Conservation (phyloP, 139 green algal species). For the Chlamydomonas sp. region DNA sequence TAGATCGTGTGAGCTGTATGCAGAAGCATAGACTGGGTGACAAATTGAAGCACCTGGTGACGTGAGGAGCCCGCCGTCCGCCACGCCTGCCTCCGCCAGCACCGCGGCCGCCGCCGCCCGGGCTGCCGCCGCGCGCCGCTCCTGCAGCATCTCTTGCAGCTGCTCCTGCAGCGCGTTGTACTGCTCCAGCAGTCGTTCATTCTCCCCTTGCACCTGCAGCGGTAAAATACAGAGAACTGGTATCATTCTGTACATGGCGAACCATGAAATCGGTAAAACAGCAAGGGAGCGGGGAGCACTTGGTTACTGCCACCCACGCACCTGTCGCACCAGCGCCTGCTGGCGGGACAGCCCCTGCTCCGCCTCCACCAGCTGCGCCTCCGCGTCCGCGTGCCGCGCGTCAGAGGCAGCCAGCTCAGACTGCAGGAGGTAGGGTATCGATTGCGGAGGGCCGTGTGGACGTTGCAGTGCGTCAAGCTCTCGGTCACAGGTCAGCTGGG, state of each 20-base stretch:
- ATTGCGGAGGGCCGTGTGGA: neutral
- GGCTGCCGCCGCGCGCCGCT: neutral
- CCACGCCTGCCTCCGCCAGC: neutral
- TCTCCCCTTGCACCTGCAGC: conserved; percentile 14
- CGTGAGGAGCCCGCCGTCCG: neutral
- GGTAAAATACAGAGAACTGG: too few species aligned
- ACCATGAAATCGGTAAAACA: neutral
- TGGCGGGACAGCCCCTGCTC: conserved; percentile 21
- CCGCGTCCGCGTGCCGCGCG: conserved; percentile 22
- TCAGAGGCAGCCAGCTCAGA: neutral
- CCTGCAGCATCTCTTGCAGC: neutral
- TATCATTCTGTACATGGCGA: neutral
- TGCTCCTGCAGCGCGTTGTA: conserved; percentile 14
- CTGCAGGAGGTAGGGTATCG: neutral
- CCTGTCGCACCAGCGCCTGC: conserved; percentile 22
- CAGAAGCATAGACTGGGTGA: neutral
- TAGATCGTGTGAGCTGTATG: too few species aligned
- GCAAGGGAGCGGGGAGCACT: neutral
- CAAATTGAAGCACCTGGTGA: neutral
- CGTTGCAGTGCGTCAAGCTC: neutral
- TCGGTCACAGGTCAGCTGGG: too few species aligned
- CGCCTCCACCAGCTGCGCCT: conserved; percentile 30
- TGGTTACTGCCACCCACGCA: neutral
- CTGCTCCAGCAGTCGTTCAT: conserved; percentile 26
- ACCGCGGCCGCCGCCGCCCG: neutral